Evolutionary conservation across 2,329 filamentous ascomycete genomes (phyloP).

Genomic region (Penicillium capsulatum): DNA sequence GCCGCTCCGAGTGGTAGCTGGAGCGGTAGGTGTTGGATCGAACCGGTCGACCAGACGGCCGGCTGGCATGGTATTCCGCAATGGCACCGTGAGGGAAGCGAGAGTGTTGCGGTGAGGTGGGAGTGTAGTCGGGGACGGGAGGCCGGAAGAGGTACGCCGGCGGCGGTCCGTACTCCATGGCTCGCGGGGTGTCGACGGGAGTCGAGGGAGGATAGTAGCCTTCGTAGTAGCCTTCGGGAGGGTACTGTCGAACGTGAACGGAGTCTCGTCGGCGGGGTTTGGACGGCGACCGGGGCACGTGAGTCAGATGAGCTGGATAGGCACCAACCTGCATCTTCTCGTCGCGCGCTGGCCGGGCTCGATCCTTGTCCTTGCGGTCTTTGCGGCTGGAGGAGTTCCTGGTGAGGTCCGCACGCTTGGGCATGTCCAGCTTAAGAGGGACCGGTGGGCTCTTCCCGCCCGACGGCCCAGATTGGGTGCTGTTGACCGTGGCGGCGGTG

Average conservation of each 20-base stretch:
- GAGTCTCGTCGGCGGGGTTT: conserved; percentile 34
- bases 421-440: conserved; percentile 38
- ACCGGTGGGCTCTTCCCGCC: conserved; percentile 36
- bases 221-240: conserved; percentile 33
- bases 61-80: conserved; percentile 27
- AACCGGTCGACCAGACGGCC: conserved; percentile 27
- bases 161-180: conserved; percentile 31
- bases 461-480: conserved; percentile 49
- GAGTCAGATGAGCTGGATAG: conserved; percentile 29
- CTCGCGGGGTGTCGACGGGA: conserved; percentile 25
- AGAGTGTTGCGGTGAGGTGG: conserved; percentile 28
- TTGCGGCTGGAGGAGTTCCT: conserved; percentile 29
- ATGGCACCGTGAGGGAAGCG: conserved; percentile 28
- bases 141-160: conserved; percentile 29
- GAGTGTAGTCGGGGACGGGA: conserved; percentile 29
- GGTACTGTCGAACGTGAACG: conserved; percentile 25
- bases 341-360: conserved; percentile 26
- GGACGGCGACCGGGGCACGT: conserved; percentile 31
- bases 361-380: conserved; percentile 32
- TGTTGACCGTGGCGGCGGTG: conserved; percentile 52
- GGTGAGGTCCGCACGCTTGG: conserved; percentile 27
- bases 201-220: conserved; percentile 32
- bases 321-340: conserved; percentile 37
- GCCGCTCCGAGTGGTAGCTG: conserved; percentile 34
- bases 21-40: conserved; percentile 34